Evolutionary conservation across 164 flowering plant species (phyloP), one percentile per base, ranked within the genome.

Genomic region (Euptelea pleiosperma): DNA sequence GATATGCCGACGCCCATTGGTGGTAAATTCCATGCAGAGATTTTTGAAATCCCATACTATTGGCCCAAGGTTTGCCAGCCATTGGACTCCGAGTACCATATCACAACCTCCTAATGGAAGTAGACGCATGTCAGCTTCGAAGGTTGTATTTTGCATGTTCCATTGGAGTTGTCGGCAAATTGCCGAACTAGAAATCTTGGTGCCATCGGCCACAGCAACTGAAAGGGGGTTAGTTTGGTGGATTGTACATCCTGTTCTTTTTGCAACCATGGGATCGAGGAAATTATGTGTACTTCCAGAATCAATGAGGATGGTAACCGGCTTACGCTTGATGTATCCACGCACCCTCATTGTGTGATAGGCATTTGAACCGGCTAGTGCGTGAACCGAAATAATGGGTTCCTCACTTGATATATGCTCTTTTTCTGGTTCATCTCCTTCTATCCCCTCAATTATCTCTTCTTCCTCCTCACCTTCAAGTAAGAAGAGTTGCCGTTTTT

Each of bases 281-380:
- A 36, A 36, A 31, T 31, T 31, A 7, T 31, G 40, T 2, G 14
- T 36, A 7, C 40, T 7, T 36, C 2, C 9, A 2, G 14, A 36
- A 10, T 7, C 14, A 11, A 36, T 15, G n/a, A n/a, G n/a, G n/a
- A n/a, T n/a, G n/a, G n/a, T n/a, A n/a, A n/a, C n/a, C 34, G 9
- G 35, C 8, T 0, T 31, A n/a, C 8, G 12, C 22, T 18, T 31
- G 19, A 50, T 28, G 54, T 14, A 28, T 14, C 35, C 35, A 14
- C 19, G 35, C 35, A 28, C 36, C 5, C 22, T 28, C 54, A 50
- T 50, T 18, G 54, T 50, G 34, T 50, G 54, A 29, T 45, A 31
- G 14, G 40, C 12, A 11, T 7, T 36, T 11, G 14, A 36, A 36
- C 40, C 3, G 14, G 40, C 40, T 14, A 50, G 22, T n/a, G 22